Percentiles rank a stretch among this genome's conserved stretches.
These are phyloP conservation scores for Mycena amicta DNA, from an alignment of 768 basidiomycete genomes.

Conservation along the genomic window DNA sequence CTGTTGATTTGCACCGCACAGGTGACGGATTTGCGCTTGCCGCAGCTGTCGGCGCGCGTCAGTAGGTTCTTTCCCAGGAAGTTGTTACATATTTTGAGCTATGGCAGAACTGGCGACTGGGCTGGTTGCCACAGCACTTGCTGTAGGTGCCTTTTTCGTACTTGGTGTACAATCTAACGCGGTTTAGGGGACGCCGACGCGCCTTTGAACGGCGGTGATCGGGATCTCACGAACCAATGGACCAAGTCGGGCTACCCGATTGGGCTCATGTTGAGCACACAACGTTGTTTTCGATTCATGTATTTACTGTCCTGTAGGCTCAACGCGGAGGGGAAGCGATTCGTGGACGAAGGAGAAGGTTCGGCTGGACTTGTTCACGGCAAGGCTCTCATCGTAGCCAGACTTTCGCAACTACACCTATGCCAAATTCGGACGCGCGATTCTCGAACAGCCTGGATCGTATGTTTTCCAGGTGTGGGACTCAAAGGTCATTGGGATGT, in stretches of 20 bases:
- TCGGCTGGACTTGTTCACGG: background rate
- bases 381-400: background rate
- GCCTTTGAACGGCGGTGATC: constrained; percentile 50
- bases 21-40: constrained; percentile 67
- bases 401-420: constrained; percentile 78
- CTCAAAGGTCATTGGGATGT: constrained; percentile 39
- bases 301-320: too few relatives aligned
- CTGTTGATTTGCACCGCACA: too few relatives aligned
- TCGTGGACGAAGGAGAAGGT: constrained; percentile 68
- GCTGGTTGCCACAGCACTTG: constrained; percentile 66
- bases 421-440: constrained; percentile 64
- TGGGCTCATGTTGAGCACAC: too few relatives aligned
- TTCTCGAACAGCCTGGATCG: constrained; percentile 59
- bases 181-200: constrained; percentile 70
- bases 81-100: background rate
- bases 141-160: constrained; percentile 5
- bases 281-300: too few relatives aligned
- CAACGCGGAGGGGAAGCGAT: constrained; percentile 57
- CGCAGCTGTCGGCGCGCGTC: constrained; percentile 46
- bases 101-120: constrained; percentile 64
- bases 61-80: constrained; percentile 1
- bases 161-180: background rate
- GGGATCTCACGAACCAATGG: constrained; percentile 65
- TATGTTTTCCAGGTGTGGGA: constrained; percentile 72
- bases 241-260: constrained; percentile 61